Conservation (phyloP, 148 eudicot genomes). For the Agrostemma githago region DNA sequence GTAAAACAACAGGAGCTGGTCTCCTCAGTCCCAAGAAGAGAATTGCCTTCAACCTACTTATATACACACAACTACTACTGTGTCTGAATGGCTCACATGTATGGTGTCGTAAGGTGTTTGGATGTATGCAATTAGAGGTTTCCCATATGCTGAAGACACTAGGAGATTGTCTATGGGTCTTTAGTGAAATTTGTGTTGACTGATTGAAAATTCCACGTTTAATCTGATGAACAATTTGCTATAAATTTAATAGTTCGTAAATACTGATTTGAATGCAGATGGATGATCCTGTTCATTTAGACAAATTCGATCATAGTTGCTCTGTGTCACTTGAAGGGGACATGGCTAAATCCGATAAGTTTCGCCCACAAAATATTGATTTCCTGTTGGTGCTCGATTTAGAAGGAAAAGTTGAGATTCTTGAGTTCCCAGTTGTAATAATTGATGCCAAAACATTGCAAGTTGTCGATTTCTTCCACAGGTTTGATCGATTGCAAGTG, state of each 20-base stretch:
- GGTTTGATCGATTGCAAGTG: conserved; percentile 36
- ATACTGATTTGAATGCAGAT: conserved; percentile 42
- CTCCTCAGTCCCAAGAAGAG: background rate
- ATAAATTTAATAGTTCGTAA: conserved; percentile 8
- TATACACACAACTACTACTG: background rate
- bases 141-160: background rate
- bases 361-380: conserved; percentile 57
- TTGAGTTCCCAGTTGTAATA: conserved; percentile 88
- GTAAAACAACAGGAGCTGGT: background rate
- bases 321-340: conserved; percentile 38
- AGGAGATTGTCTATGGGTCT: background rate
- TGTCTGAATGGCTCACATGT: background rate
- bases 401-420: conserved; percentile 96
- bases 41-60: background rate
- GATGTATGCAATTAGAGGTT: background rate
- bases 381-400: conserved; percentile 78
- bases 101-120: background rate
- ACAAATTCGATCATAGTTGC: conserved; percentile 67
- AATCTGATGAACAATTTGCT: background rate
- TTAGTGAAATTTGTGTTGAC: background rate
- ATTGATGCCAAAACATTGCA: conserved; percentile 72
- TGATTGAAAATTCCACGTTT: background rate
- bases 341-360: conserved; percentile 25
- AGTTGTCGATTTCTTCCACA: conserved; percentile 79
- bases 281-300: conserved; percentile 67